Conservation (phyloP, 306 rosid genomes). For the Luffa aegyptiaca region DNA sequence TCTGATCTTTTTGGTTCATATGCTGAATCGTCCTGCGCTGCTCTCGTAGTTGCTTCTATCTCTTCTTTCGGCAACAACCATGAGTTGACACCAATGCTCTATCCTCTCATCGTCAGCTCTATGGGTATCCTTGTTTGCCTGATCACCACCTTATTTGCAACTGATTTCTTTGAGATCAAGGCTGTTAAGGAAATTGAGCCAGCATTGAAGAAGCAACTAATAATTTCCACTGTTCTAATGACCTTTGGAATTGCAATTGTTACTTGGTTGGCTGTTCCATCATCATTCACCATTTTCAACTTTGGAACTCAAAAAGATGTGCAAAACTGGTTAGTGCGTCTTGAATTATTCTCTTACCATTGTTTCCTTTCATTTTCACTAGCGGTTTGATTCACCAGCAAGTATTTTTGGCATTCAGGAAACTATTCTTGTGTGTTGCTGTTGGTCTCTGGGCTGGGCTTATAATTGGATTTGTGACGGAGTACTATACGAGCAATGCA, state of each 20-base stretch:
- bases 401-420: constrained; percentile 49
- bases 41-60: constrained; percentile 94
- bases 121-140: constrained; percentile 78
- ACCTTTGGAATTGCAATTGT: constrained; percentile 64
- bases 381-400: not conserved
- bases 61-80: constrained; percentile 91
- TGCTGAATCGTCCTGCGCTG: constrained; percentile 98
- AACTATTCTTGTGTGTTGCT: constrained; percentile 74
- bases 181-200: constrained; percentile 91
- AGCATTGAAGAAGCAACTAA: constrained; percentile 74
- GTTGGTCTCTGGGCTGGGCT: constrained; percentile 99
- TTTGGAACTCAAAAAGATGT: constrained; percentile 79
- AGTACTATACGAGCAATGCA: constrained; percentile 90
- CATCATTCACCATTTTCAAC: constrained; percentile 75
- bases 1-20: constrained; percentile 96
- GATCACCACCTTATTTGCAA: constrained; percentile 85
- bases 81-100: constrained; percentile 73
- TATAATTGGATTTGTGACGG: constrained; percentile 85
- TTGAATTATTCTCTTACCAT: not conserved
- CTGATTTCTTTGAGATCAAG: constrained; percentile 93
- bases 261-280: constrained; percentile 75
- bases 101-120: constrained; percentile 79
- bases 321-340: constrained; percentile 48
- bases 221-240: constrained; percentile 78
- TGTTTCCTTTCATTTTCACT: not conserved